Evolutionary conservation across 176 grass and related monocot genomes (phyloP), one percentile per base, ranked within the genome.

Genomic region (Poa pratensis): DNA sequence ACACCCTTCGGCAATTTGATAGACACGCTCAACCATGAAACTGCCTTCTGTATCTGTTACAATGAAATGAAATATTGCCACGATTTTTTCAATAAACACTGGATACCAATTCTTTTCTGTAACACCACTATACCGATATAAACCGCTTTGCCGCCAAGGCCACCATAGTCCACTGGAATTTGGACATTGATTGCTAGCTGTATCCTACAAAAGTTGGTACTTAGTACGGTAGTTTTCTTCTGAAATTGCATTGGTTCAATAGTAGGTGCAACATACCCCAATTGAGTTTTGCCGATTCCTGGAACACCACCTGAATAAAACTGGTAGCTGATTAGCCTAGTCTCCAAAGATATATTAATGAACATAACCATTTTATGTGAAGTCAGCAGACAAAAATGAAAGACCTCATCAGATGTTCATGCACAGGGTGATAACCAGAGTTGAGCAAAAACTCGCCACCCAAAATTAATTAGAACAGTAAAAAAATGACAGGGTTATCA

Each of bases 261-360:
- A 77, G 24, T 58, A 88, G 32, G 13, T 57, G 55, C 9, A 70
- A 62, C 89, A 83, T 95, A 95, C 96, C 96, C 93, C 46, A 98
- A 55, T 86, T 98, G 96, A 90, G 96, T 98, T 94, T 98, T 95
- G 69, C 93, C 96, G 64, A 98, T 85, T 85, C 96, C 93, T 75
- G 96, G 91, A 86, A 98, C 91, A 67, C 96, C 93, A 89, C 93
- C 96, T 94, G 87, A 78, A 90, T 82, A 85, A 86, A 90, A 79
- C 39, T 43, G 79, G 22, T 30, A 37, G 64, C 39, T 62, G 18
- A 86, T 85, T 83, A 90, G 50, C 48, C 7, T 78, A 76, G 32
- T 70, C 42, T 76, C 2, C 45, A 86, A 55, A 90, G 55, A 74
- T 86, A 66, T 26, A 78, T 80, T 24, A 90, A 51, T 46, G 20